phyloP scores from a whole-genome alignment of 2,329 filamentous ascomycete genomes.

The Domatiomyces catenatus region DNA sequence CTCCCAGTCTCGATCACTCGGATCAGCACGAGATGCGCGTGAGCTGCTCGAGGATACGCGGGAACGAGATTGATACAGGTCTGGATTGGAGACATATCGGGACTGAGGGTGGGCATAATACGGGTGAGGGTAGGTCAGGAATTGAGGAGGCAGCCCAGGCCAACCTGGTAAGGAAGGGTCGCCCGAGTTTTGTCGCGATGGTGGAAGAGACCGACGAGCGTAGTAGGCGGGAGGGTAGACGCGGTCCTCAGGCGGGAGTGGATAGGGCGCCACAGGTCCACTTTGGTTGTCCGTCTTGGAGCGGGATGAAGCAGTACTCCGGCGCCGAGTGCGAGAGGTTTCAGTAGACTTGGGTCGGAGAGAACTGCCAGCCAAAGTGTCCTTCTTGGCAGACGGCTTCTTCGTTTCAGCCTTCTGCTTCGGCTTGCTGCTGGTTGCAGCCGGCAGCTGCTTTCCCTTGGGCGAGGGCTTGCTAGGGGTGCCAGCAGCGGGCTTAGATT shows the following conservation, averaged over 20 bases:
- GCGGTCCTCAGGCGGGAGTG: conserved; percentile 20
- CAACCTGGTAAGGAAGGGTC: conserved; percentile 18
- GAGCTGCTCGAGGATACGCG: conserved; percentile 23
- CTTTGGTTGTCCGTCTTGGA: conserved; percentile 8
- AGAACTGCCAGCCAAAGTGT: conserved; percentile 10
- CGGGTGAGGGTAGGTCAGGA: conserved; percentile 21
- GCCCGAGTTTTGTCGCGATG: conserved; percentile 28
- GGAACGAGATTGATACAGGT: conserved; percentile 21
- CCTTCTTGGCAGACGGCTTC: conserved; percentile 11
- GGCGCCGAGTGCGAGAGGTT: conserved; percentile 7
- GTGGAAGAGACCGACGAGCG: conserved; percentile 19
- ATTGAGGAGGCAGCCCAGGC: conserved; percentile 15
- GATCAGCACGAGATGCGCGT: conserved; percentile 26
- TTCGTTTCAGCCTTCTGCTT: conserved; percentile 16
- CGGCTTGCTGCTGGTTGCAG: neutral
- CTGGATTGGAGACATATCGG: conserved; percentile 22
- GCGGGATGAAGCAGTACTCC: conserved; percentile 7
- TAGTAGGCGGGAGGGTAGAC: conserved; percentile 33
- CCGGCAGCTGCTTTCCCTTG: conserved; percentile 16
- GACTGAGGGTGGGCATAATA: conserved; percentile 12
- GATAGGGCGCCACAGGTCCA: conserved; percentile 11
- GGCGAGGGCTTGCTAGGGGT: conserved; percentile 15
- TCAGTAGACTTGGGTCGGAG: conserved; percentile 12
- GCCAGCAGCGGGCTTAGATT: conserved; percentile 24
- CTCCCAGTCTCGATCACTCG: conserved; percentile 35